Evolutionary conservation across 116 monocot genomes (phyloP).

Genomic region (Posidonia oceanica): DNA sequence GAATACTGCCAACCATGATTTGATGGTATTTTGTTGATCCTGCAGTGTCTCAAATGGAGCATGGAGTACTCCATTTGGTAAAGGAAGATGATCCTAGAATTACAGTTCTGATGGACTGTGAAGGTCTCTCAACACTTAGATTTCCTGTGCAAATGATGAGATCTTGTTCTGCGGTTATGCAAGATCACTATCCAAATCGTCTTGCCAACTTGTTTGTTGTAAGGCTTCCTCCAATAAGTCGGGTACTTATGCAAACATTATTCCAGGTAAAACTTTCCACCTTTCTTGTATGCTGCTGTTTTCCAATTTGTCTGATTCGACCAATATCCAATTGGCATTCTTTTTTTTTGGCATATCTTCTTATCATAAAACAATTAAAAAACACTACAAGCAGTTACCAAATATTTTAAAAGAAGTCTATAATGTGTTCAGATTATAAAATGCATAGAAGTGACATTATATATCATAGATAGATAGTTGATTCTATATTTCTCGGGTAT

Average conservation of each 20-base stretch:
- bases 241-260: constrained; percentile 62
- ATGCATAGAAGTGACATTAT: no score
- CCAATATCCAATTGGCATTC: no score
- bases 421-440: neutral
- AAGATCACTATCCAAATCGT: constrained; percentile 95
- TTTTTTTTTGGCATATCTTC: no score
- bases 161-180: constrained; percentile 58
- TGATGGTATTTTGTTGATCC: constrained; percentile 2
- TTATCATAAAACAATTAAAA: no score
- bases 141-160: constrained; percentile 94
- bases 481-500: no score
- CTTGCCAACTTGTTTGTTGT: constrained; percentile 53
- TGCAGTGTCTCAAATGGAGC: constrained; percentile 92
- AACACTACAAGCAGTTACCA: neutral
- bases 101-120: constrained; percentile 78
- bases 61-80: constrained; percentile 56
- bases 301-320: no score
- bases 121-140: constrained; percentile 59
- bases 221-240: constrained; percentile 60
- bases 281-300: neutral
- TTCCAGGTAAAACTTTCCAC: constrained; percentile 48
- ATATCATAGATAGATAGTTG: no score
- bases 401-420: neutral
- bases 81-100: constrained; percentile 58
- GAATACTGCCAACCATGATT: neutral